Conservation (phyloP, 2,329 filamentous ascomycete genomes). For the Botrytis medusae region DNA sequence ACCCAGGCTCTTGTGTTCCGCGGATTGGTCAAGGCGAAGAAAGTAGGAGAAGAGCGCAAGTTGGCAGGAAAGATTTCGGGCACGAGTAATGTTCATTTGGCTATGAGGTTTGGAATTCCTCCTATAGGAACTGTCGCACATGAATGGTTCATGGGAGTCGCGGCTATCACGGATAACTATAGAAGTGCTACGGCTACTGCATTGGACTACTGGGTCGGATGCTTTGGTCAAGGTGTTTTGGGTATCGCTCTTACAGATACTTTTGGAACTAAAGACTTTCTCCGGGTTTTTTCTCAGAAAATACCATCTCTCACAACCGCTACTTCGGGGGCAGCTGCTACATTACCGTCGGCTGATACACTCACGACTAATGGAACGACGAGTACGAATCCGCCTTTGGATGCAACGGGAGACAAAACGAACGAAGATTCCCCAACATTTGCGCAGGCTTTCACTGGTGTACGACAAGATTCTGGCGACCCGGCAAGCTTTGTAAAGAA, state of each 20-base stretch:
- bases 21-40: slow-evolving; percentile 76
- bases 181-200: slow-evolving; percentile 79
- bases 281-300: slow-evolving; percentile 76
- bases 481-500: slow-evolving; percentile 64
- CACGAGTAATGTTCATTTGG: slow-evolving; percentile 95
- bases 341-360: slow-evolving; percentile 30
- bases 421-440: slow-evolving; percentile 50
- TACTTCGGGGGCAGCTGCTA: slow-evolving; percentile 28
- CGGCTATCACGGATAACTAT: slow-evolving; percentile 86
- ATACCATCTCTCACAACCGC: slow-evolving; percentile 47
- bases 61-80: slow-evolving; percentile 75
- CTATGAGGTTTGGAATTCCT: slow-evolving; percentile 83
- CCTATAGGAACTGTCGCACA: slow-evolving; percentile 92
- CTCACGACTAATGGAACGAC: slow-evolving; percentile 1
- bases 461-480: slow-evolving; percentile 72
- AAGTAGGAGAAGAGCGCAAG: slow-evolving; percentile 64
- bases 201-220: slow-evolving; percentile 83
- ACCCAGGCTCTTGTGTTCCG: slow-evolving; percentile 90
- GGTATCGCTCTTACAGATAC: slow-evolving; percentile 93
- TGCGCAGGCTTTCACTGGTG: slow-evolving; percentile 65
- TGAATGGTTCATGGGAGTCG: slow-evolving; percentile 99
- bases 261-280: slow-evolving; percentile 87
- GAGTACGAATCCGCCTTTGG: slow-evolving; percentile 32
- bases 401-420: slow-evolving; percentile 45
- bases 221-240: slow-evolving; percentile 81